Percentiles rank a stretch among this genome's conserved stretches.
phyloP scores from a whole-genome alignment of 306 rosid genomes.

The Astragalus glycyphyllos region DNA sequence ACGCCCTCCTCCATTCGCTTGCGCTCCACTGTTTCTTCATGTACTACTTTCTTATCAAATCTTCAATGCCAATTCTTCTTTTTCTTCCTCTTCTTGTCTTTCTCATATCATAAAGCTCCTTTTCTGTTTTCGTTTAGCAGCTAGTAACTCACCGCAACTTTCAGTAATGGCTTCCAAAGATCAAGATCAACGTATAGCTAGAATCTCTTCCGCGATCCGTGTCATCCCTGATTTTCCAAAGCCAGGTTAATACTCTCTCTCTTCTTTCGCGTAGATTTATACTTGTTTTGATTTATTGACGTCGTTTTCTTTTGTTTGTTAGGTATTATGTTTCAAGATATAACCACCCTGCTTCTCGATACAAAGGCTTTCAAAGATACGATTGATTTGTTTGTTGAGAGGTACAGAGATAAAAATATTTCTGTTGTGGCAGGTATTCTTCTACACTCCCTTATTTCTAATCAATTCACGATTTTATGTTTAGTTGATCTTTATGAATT shows the following conservation, averaged over 20 bases:
- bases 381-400: conserved; percentile 92
- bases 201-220: conserved; percentile 79
- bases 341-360: conserved; percentile 94
- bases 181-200: conserved; percentile 67
- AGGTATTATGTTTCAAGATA: conserved; percentile 98
- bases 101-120: neutral
- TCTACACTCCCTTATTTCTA: neutral
- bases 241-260: conserved; percentile 61
- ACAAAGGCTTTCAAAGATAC: conserved; percentile 89
- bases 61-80: neutral
- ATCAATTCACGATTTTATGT: neutral
- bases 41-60: neutral
- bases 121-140: conserved; percentile 45
- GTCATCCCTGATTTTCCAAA: conserved; percentile 94
- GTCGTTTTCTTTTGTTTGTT: conserved; percentile 25
- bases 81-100: neutral
- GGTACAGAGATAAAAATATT: conserved; percentile 79
- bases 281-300: neutral
- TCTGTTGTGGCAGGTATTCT: conserved; percentile 92
- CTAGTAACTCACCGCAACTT: conserved; percentile 41
- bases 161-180: conserved; percentile 68
- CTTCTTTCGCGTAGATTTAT: neutral
- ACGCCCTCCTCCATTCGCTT: conserved; percentile 4
- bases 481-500: neutral
- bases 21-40: conserved; percentile 44